Evolutionary conservation across 1,139 yeast species (phyloP).

Genomic region (Yamadazyma trypodendri): DNA sequence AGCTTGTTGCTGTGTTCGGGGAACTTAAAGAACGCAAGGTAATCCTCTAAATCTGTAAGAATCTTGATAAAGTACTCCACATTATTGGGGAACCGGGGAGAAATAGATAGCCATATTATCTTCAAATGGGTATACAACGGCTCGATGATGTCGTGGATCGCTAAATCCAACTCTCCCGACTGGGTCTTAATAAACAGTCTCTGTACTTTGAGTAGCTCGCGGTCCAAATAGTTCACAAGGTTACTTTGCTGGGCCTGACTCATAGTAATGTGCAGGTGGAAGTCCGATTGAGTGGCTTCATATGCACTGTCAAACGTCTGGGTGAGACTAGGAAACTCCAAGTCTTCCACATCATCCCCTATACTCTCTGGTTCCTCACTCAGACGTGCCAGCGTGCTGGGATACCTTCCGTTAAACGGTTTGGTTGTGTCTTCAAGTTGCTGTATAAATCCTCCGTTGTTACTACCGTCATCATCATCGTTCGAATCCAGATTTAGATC

Average conservation of each 20-base stretch:
- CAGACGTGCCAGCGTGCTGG: too few relatives aligned
- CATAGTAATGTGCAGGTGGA: conserved; percentile 12
- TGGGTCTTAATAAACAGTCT: conserved; percentile 64
- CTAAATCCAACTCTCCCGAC: conserved; percentile 33
- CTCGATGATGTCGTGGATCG: conserved; percentile 38
- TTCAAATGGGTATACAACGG: conserved; percentile 50
- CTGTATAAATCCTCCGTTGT: conserved; percentile 6
- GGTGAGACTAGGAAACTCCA: conserved; percentile 7
- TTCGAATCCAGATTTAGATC: conserved; percentile 44
- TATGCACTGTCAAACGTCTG: conserved; percentile 14
- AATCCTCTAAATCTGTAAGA: conserved; percentile 68
- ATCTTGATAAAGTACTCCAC: conserved; percentile 58
- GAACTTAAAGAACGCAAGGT: conserved; percentile 42
- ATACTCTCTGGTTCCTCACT: too few relatives aligned
- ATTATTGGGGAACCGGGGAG: conserved; percentile 45
- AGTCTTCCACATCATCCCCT: conserved; percentile 3
- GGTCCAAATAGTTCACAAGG: conserved; percentile 61
- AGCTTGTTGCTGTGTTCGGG: conserved; percentile 3
- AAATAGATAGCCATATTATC: conserved; percentile 57
- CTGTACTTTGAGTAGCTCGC: conserved; percentile 54
- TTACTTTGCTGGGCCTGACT: conserved; percentile 53
- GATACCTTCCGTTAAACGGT: too few relatives aligned
- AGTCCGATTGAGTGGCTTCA: conserved; percentile 6
- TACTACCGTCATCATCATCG: conserved; percentile 21
- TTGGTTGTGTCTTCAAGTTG: neutral